Evolutionary conservation across 352 stramenopile genomes (phyloP).

Genomic region (Hyaloperonospora arabidopsidis): DNA sequence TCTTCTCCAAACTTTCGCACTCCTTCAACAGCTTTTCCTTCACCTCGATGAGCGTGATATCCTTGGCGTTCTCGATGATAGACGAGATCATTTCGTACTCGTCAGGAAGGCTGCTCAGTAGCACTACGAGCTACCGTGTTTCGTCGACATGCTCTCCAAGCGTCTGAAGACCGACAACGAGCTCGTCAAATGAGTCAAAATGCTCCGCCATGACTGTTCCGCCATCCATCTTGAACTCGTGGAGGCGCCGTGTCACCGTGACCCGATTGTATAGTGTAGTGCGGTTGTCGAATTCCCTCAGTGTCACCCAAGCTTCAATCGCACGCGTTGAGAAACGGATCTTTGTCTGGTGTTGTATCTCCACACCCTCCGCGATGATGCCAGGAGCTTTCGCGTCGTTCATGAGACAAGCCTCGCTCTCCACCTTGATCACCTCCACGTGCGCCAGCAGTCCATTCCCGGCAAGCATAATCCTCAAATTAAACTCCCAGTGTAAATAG

Average conservation of each 20-base stretch:
- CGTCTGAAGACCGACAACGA: slow-evolving; percentile 18
- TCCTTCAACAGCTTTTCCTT: slow-evolving; percentile 28
- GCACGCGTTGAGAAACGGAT: not conserved
- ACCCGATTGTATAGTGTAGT: slow-evolving; percentile 1
- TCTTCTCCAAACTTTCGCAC: slow-evolving; percentile 15
- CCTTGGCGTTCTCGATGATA: slow-evolving; percentile 16
- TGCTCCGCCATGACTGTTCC: slow-evolving; percentile 7
- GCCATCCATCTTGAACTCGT: slow-evolving; percentile 9
- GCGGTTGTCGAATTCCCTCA: slow-evolving; percentile 1
- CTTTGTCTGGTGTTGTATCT: not conserved
- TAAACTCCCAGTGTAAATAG: not conserved
- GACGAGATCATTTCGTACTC: slow-evolving; percentile 24
- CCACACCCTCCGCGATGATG: not conserved
- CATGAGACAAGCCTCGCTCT: not conserved
- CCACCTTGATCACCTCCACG: not conserved
- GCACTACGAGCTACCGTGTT: slow-evolving; percentile 17
- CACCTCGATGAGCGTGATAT: slow-evolving; percentile 11
- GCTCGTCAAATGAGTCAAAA: slow-evolving; percentile 26
- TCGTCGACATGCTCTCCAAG: slow-evolving; percentile 20
- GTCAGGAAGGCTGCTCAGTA: slow-evolving; percentile 19
- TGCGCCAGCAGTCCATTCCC: not conserved
- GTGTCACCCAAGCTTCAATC: not conserved
- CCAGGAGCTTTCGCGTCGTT: not conserved
- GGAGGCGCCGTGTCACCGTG: slow-evolving; percentile 1
- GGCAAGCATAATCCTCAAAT: not conserved